Evolutionary conservation across 139 green algal genomes (phyloP).

Genomic region (Tetratostichococcus sp.): DNA sequence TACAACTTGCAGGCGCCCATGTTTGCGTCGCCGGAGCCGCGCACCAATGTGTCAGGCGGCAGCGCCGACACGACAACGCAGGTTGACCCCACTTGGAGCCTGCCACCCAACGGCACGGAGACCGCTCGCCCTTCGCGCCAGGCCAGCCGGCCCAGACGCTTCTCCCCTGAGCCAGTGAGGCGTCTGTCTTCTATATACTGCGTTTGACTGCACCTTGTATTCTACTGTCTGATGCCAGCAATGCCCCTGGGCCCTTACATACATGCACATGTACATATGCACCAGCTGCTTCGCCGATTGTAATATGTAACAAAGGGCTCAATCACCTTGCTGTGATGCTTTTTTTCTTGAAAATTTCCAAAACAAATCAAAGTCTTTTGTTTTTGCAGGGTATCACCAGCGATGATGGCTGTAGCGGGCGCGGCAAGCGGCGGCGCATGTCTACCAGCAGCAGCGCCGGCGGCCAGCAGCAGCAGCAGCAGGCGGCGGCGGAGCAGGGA

Average conservation of each 20-base stretch:
- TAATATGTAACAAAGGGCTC: too few relatives aligned
- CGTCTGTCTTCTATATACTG: neutral
- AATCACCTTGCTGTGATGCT: too few relatives aligned
- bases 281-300: too few relatives aligned
- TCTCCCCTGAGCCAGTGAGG: neutral
- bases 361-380: too few relatives aligned
- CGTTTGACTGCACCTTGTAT: too few relatives aligned
- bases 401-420: neutral
- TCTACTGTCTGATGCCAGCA: too few relatives aligned
- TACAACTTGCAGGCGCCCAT: neutral
- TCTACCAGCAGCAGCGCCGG: neutral
- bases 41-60: neutral
- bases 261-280: too few relatives aligned
- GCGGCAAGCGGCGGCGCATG: neutral
- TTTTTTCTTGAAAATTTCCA: too few relatives aligned
- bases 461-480: neutral
- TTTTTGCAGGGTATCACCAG: neutral
- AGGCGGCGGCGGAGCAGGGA: neutral
- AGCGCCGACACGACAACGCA: neutral
- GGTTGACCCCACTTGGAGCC: neutral
- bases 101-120: neutral
- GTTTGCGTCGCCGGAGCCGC: neutral
- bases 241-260: too few relatives aligned
- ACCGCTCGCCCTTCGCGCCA: too few relatives aligned
- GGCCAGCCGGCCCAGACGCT: neutral